Base-by-base conservation (phyloP, 306 rosid genomes). In the Crotalaria pallida region DNA sequence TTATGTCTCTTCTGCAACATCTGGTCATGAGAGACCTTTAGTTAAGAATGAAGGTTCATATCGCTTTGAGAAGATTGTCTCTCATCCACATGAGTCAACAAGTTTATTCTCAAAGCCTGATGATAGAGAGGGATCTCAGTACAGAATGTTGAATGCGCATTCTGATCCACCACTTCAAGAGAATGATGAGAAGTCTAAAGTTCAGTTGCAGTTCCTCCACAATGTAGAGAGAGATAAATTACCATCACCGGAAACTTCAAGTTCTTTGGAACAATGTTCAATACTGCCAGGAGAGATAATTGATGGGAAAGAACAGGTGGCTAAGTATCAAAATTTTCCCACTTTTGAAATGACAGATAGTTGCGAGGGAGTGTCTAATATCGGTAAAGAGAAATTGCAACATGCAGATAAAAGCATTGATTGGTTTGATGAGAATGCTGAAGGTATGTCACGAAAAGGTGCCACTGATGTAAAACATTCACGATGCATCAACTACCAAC, bases 81-180 rank as follows among this genome's bases (percentile, higher is more conserved):
- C 91, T 71, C 77, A 65, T 41, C 71, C 72, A 15, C 81, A 72
- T 9, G 81, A 66, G 58, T 51, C 61, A 17, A 7, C 57, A 12
- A 69, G 73, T 49, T 69, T 84, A 47, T 56, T 52, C 68, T 52
- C 84, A n/a, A 78, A 48, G 67, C 50, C 81, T 45, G 72, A 48
- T 58, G 73, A 57, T 51, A 79, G 58, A 77, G 84, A 81, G 58
- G 72, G 63, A 56, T 75, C 81, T 73, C 74, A 69, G 19, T 34
- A 55, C 69, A 84, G 58, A 80, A 74, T 85, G 49, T 80, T 81
- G 69, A 92, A 83, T 70, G 84, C 72, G 43, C 48, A 57, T 51
- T 87, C 92, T 6, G 88, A 87, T 38, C 77, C 98, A 18, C 63
- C 41, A 40, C 82, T 90, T 84, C 81, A 64, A 10, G 83, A 80